Conservation (phyloP, 371 early-diverging fungal species). For the Apophysomyces elegans region DNA sequence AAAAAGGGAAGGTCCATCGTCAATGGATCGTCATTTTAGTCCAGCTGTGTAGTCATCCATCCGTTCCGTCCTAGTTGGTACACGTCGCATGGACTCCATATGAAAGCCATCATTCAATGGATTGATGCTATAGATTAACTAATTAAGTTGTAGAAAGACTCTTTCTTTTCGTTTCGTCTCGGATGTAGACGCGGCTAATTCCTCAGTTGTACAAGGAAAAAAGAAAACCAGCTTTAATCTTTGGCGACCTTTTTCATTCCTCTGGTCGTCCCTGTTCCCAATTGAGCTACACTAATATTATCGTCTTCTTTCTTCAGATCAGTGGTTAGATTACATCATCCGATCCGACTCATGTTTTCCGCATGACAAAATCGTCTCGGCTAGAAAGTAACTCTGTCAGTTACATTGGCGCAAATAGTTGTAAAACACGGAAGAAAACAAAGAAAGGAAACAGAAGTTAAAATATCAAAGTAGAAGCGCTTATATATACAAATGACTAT, state of each 20-base stretch:
- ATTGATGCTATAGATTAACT: not conserved
- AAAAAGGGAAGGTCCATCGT: conserved; percentile 5
- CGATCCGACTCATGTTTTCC: not conserved
- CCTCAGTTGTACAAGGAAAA: conserved; percentile 3
- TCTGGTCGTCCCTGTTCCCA: not conserved
- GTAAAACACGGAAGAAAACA: not conserved
- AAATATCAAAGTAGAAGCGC: conserved; percentile 3
- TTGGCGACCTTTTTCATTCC: not conserved
- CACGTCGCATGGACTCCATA: not conserved
- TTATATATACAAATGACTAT: conserved; percentile 4
- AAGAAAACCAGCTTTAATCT: conserved; percentile 1
- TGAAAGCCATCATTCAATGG: not conserved
- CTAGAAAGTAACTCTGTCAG: not conserved
- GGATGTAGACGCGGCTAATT: conserved; percentile 2
- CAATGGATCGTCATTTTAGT: conserved; percentile 11
- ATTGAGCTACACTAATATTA: not conserved
- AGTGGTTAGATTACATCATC: conserved; percentile 6
- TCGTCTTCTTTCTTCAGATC: not conserved
- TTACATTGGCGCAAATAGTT: too few relatives aligned
- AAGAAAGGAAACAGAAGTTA: not conserved
- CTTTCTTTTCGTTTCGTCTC: not conserved
- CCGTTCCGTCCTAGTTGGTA: not conserved
- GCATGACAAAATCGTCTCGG: not conserved
- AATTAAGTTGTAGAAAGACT: not conserved
- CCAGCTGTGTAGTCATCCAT: conserved; percentile 5